Evolutionary conservation across 1,284 basidiomycete species (phyloP).

Genomic region (Lentinus polychrous): DNA sequence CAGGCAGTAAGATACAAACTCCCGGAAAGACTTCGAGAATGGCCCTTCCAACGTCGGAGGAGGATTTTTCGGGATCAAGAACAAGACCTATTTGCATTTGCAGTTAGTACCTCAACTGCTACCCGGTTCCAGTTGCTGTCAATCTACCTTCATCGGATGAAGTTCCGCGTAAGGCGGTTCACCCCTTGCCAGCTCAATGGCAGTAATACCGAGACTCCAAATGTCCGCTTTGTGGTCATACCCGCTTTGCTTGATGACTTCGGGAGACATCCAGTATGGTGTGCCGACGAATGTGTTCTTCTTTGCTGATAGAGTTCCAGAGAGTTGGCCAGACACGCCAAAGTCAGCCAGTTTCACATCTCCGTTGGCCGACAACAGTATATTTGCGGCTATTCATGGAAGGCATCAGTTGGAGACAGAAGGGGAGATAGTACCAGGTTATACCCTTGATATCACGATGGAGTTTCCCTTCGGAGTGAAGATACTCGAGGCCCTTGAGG

Average conservation of each 20-base stretch:
- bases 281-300: conserved; percentile 99
- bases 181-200: conserved; percentile 95
- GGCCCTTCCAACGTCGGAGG: conserved; percentile 85
- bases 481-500: conserved; percentile 87
- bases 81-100: conserved; percentile 63
- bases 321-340: conserved; percentile 97
- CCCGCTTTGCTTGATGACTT: conserved; percentile 99
- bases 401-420: background rate
- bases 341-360: conserved; percentile 99
- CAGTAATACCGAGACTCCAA: conserved; percentile 94
- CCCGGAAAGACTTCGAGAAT: conserved; percentile 89
- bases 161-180: conserved; percentile 97
- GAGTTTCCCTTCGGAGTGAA: conserved; percentile 93
- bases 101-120: background rate
- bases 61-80: conserved; percentile 96
- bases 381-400: conserved; percentile 75
- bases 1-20: conserved; percentile 90
- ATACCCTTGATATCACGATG: conserved; percentile 97
- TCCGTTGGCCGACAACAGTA: conserved; percentile 88
- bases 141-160: conserved; percentile 92
- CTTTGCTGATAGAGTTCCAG: conserved; percentile 92
- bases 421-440: conserved; percentile 10
- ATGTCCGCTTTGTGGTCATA: conserved; percentile 99
- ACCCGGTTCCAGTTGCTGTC: background rate
- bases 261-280: conserved; percentile 98